Percentiles rank a stretch among this genome's conserved stretches.
These are phyloP conservation scores for Hymenoscyphus occultus DNA, from an alignment of 2,329 filamentous ascomycete species.

Conservation along the genomic window DNA sequence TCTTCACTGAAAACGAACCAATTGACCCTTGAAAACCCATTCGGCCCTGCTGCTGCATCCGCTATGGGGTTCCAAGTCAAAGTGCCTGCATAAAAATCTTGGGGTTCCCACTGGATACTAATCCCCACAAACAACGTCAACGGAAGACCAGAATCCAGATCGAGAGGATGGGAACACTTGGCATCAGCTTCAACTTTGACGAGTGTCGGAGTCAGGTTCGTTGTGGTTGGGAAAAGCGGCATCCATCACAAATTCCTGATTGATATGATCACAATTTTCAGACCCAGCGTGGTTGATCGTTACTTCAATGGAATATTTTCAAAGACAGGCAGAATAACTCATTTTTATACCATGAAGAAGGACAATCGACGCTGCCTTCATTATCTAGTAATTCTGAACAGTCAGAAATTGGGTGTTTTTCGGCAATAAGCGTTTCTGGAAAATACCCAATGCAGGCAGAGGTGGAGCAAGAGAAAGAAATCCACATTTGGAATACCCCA, in stretches of 20 bases:
- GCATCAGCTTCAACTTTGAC: not conserved
- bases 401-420: not conserved
- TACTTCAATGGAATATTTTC: too few species aligned
- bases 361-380: not conserved
- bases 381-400: not conserved
- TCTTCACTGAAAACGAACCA: not conserved
- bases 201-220: not conserved
- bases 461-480: not conserved
- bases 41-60: not conserved
- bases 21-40: not conserved
- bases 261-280: not conserved
- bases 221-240: not conserved
- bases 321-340: not conserved
- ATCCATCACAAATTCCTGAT: not conserved
- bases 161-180: not conserved
- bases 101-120: not conserved
- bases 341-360: not conserved
- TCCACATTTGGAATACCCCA: not conserved
- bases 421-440: not conserved
- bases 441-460: not conserved
- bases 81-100: not conserved
- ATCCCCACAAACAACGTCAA: not conserved
- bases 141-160: not conserved
- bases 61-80: slow-evolving; percentile 1
- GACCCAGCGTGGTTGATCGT: not conserved